phyloP scores from a whole-genome alignment of 768 basidiomycete species.

The Lentinula sp. region DNA sequence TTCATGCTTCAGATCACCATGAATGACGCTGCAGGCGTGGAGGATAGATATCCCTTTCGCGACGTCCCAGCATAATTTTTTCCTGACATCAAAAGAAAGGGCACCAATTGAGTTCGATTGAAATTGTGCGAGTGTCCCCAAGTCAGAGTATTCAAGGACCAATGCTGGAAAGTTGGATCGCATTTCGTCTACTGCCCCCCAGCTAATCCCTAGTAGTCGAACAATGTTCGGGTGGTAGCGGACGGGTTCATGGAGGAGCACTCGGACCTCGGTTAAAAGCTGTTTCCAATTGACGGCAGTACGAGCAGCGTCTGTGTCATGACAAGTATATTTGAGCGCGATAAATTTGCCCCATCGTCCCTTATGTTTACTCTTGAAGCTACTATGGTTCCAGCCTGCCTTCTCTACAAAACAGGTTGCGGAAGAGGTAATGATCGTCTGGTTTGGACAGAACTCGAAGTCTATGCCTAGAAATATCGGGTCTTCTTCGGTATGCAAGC shows the following conservation, averaged over 20 bases:
- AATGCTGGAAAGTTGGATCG: constrained; percentile 5
- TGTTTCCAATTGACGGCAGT: constrained; percentile 3
- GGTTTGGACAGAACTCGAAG: background rate
- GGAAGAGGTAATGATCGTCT: background rate
- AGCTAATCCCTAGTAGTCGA: constrained; percentile 5
- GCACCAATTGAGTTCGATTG: background rate
- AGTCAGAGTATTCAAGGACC: constrained; percentile 7
- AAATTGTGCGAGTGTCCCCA: constrained; percentile 6
- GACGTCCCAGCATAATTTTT: constrained; percentile 9
- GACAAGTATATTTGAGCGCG: constrained; percentile 4
- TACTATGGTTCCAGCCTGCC: background rate
- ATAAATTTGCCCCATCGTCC: constrained; percentile 2
- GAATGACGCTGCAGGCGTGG: constrained; percentile 9
- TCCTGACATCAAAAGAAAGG: constrained; percentile 6
- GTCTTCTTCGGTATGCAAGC: background rate
- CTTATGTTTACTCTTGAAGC: constrained; percentile 1
- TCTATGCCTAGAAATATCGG: background rate
- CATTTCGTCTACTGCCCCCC: constrained; percentile 2
- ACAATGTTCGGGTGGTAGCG: constrained; percentile 12
- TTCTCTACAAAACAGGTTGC: background rate
- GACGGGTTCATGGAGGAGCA: constrained; percentile 8
- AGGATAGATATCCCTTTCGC: constrained; percentile 9
- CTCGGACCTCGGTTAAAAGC: constrained; percentile 8
- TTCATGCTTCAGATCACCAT: constrained; percentile 12
- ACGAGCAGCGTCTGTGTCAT: background rate